phyloP scores from a whole-genome alignment of 169 alveolate species.

The Perkinsus marinus region DNA sequence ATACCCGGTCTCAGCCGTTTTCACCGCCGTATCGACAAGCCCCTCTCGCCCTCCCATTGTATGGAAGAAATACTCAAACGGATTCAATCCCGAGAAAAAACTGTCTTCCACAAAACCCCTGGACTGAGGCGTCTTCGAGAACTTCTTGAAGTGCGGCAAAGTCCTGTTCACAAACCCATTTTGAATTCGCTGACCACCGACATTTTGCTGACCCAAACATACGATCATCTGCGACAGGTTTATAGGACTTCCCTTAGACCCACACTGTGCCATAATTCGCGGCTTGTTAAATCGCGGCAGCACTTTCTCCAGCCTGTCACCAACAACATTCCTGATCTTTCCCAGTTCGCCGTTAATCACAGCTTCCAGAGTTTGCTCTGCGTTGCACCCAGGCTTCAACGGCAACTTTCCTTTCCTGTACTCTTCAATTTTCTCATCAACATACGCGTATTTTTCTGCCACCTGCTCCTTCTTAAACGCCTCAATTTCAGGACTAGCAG shows the following conservation, averaged over 20 bases:
- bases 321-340: slow-evolving; percentile 80
- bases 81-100: slow-evolving; percentile 80
- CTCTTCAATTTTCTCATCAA: slow-evolving; percentile 61
- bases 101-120: slow-evolving; percentile 93
- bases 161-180: slow-evolving; percentile 92
- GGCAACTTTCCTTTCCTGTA: slow-evolving; percentile 66
- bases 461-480: slow-evolving; percentile 22
- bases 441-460: slow-evolving; percentile 53
- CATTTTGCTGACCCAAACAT: slow-evolving; percentile 96
- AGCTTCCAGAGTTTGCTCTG: slow-evolving; percentile 86
- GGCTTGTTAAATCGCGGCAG: slow-evolving; percentile 81
- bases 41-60: slow-evolving; percentile 99
- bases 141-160: slow-evolving; percentile 85
- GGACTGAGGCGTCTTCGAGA: slow-evolving; percentile 78
- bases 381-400: slow-evolving; percentile 87
- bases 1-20: slow-evolving; percentile 98
- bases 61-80: slow-evolving; percentile 97
- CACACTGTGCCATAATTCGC: slow-evolving; percentile 89
- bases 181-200: slow-evolving; percentile 82
- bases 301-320: slow-evolving; percentile 68
- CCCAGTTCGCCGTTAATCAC: slow-evolving; percentile 71
- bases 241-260: slow-evolving; percentile 94
- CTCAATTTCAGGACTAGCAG: slow-evolving; percentile 51
- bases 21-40: slow-evolving; percentile 95
- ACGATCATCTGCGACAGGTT: slow-evolving; percentile 98